Percentiles rank a stretch among this genome's conserved stretches.
Evolutionary conservation across 1,284 basidiomycete species (phyloP).

Genomic region (Mycocalia duriaeana): DNA sequence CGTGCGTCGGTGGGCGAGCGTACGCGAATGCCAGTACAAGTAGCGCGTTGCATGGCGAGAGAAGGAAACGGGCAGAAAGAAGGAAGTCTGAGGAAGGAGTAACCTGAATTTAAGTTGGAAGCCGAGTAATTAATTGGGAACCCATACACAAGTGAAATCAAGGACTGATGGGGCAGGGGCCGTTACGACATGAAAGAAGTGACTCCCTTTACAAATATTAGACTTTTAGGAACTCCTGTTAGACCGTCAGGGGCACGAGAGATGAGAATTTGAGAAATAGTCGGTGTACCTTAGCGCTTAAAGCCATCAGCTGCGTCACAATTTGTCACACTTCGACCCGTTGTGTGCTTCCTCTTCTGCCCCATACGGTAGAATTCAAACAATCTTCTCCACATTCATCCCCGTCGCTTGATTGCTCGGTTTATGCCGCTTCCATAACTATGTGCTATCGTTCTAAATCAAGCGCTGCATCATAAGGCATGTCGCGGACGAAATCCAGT

Average conservation of each 20-base stretch:
- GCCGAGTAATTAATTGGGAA: constrained; percentile 4
- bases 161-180: constrained; percentile 34
- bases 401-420: too few species aligned
- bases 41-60: constrained; percentile 37
- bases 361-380: too few species aligned
- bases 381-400: too few species aligned
- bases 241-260: constrained; percentile 24
- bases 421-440: too few species aligned
- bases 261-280: constrained; percentile 26
- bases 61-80: neutral
- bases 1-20: constrained; percentile 69
- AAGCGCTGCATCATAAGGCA: neutral
- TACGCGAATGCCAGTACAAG: constrained; percentile 41
- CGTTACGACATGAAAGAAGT: constrained; percentile 33
- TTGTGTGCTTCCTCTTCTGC: too few species aligned
- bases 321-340: too few species aligned
- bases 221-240: constrained; percentile 43
- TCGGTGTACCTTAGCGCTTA: constrained; percentile 21
- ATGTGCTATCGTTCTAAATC: neutral
- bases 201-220: constrained; percentile 34
- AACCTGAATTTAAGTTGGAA: neutral
- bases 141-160: constrained; percentile 23
- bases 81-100: constrained; percentile 12
- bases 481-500: neutral
- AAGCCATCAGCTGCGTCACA: neutral